Conservation (phyloP, 768 basidiomycete genomes). For the Termitomyces sp. region DNA sequence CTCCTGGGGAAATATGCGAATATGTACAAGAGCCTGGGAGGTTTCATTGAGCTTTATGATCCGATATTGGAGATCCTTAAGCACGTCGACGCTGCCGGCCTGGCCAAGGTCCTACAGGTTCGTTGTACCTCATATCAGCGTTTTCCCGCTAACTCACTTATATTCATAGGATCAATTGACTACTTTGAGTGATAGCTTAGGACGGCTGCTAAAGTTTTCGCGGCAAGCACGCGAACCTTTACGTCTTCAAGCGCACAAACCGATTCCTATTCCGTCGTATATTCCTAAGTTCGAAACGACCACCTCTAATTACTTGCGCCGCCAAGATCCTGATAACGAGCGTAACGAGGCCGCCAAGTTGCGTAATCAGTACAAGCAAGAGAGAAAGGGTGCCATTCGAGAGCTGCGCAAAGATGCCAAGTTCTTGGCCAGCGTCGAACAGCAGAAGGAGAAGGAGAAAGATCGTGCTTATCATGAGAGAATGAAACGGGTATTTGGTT, state of each 20-base stretch:
- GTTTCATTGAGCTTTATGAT: conserved; percentile 82
- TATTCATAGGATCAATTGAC: conserved; percentile 44
- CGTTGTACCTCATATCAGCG: conserved; percentile 11
- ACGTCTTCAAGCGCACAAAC: conserved; percentile 87
- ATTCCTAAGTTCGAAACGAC: conserved; percentile 88
- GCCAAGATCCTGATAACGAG: conserved; percentile 90
- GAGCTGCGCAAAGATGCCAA: conserved; percentile 94
- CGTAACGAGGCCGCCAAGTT: conserved; percentile 85
- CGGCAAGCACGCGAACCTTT: conserved; percentile 75
- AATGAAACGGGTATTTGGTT: conserved; percentile 80
- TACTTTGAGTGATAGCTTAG: conserved; percentile 47
- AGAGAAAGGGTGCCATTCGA: conserved; percentile 93
- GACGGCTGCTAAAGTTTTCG: conserved; percentile 71
- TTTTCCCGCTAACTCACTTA: conserved; percentile 16
- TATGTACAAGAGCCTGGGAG: conserved; percentile 73
- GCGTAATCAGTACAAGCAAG: conserved; percentile 88
- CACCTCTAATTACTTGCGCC: conserved; percentile 71
- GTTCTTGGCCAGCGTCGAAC: conserved; percentile 88
- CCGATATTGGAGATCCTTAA: conserved; percentile 65
- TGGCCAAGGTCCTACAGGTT: conserved; percentile 61
- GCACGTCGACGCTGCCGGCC: conserved; percentile 41
- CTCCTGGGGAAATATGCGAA: conserved; percentile 70
- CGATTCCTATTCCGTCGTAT: conserved; percentile 92
- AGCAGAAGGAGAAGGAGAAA: conserved; percentile 82
- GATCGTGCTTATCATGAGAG: conserved; percentile 76